phyloP scores from a whole-genome alignment of 2,329 filamentous ascomycete species.

The Aspergillus pseudoterreus region DNA sequence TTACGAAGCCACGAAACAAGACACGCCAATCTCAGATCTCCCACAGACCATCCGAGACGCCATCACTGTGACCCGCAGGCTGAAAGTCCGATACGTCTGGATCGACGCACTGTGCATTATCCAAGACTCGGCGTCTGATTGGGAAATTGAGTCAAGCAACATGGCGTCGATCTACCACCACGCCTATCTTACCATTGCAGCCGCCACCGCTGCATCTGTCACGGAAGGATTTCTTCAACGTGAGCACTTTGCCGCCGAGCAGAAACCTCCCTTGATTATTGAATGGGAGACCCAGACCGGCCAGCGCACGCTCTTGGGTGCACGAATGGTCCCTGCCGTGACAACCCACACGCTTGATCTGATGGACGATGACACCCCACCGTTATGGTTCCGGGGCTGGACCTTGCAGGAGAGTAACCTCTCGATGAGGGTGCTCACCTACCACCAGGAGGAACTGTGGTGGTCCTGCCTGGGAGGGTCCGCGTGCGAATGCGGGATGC shows the following conservation, averaged over 20 bases:
- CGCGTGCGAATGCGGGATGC: neutral
- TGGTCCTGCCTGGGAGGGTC: neutral
- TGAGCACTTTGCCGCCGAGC: neutral
- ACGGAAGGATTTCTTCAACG: neutral
- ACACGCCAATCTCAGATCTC: neutral
- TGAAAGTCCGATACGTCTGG: neutral
- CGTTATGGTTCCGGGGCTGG: neutral
- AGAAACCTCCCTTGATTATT: neutral
- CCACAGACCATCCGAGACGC: neutral
- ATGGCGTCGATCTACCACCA: neutral
- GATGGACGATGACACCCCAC: neutral
- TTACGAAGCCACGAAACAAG: neutral
- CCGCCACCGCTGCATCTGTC: neutral
- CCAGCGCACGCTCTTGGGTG: neutral
- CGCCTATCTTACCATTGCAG: neutral
- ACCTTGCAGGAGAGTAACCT: neutral
- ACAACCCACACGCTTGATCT: neutral
- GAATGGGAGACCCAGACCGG: neutral
- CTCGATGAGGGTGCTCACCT: neutral
- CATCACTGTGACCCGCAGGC: neutral
- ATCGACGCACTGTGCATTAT: neutral
- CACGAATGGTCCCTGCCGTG: neutral
- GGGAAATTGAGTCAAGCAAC: neutral
- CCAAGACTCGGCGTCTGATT: neutral
- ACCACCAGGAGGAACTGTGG: neutral